Evolutionary conservation across 208 protist species (phyloP), one percentile per base, ranked within the genome.

Genomic region (Acanthamoeba lenticulata): DNA sequence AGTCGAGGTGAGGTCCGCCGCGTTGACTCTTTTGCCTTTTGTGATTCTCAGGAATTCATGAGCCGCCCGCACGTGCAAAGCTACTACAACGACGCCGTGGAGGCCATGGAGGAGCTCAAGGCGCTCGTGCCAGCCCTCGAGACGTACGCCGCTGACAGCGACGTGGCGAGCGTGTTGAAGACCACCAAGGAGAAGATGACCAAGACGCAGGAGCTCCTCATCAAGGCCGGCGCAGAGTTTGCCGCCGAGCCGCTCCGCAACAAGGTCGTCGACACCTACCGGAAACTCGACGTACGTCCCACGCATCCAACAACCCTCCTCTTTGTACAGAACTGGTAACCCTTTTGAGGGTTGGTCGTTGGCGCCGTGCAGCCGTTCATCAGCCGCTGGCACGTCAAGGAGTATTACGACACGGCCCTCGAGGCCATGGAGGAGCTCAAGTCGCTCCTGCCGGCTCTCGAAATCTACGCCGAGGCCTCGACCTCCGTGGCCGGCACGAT

Each of bases 41-140:
- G 2, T 47, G 6, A 45, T 0, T 21, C 2, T 38, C 72, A 85
- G 40, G 55, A 90, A 15, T 90, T 90, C 81, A 90, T 90, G 45
- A 65, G 6, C 34, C 55, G 49, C 4, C 55, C 49, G 24, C 81
- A 90, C 47, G 45, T 67, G 45, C 45, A 90, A 13, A 65, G 38
- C 47, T 90, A 90, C 27, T 90, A 90, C 81, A 90, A 90, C 81
- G 36, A 34, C 24, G 81, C 81, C 7, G 45, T 90, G 45, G 81
- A 90, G 55, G 81, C 81, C 11, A 55, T 49, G 19, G 81, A 90
- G 36, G 81, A 90, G 81, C 81, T 90, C 32, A 40, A 90, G 34
- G 49, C 55, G 19, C 47, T 90, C 19, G 49, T 90, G 2, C 81
- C 81, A 7, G 47, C 81, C 3, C 55, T 90, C 15, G 81, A 90